phyloP scores from a whole-genome alignment of 1,284 basidiomycete species.

The Ceratobasidium sp. region DNA sequence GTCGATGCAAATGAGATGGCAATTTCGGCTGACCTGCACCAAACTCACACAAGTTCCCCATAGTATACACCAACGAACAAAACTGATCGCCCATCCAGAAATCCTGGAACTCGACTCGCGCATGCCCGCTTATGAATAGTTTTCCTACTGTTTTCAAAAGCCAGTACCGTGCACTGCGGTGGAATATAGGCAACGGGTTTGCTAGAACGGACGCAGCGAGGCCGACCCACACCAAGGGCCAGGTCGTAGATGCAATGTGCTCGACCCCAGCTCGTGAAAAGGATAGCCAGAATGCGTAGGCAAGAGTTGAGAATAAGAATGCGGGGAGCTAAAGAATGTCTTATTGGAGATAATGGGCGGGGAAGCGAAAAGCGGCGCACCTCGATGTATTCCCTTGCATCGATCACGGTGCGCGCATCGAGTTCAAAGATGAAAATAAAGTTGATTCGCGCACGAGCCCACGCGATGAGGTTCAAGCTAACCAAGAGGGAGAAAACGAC shows the following conservation, averaged over 20 bases:
- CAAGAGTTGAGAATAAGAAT: constrained; percentile 80
- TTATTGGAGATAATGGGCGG: constrained; percentile 7
- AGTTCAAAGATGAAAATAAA: constrained; percentile 93
- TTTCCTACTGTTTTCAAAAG: constrained; percentile 73
- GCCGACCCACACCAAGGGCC: constrained; percentile 90
- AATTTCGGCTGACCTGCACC: neutral
- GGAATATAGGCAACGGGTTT: constrained; percentile 81
- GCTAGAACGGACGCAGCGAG: constrained; percentile 73
- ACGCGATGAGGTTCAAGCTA: constrained; percentile 84
- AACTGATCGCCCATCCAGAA: constrained; percentile 92
- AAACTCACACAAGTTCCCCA: constrained; percentile 60
- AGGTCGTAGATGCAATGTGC: constrained; percentile 67
- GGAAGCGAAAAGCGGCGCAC: constrained; percentile 58
- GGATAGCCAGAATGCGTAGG: constrained; percentile 87
- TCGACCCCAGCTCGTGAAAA: constrained; percentile 73
- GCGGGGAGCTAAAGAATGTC: constrained; percentile 74
- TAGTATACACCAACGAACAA: constrained; percentile 79
- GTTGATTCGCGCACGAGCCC: constrained; percentile 84
- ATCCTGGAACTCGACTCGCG: constrained; percentile 84
- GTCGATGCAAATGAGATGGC: neutral
- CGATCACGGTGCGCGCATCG: constrained; percentile 79
- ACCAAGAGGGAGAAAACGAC: constrained; percentile 83
- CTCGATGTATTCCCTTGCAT: constrained; percentile 87
- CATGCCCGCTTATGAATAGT: constrained; percentile 77
- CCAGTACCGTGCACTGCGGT: constrained; percentile 82